Evolutionary conservation across 768 basidiomycete species (phyloP).

Genomic region (Steccherinum ochraceum): DNA sequence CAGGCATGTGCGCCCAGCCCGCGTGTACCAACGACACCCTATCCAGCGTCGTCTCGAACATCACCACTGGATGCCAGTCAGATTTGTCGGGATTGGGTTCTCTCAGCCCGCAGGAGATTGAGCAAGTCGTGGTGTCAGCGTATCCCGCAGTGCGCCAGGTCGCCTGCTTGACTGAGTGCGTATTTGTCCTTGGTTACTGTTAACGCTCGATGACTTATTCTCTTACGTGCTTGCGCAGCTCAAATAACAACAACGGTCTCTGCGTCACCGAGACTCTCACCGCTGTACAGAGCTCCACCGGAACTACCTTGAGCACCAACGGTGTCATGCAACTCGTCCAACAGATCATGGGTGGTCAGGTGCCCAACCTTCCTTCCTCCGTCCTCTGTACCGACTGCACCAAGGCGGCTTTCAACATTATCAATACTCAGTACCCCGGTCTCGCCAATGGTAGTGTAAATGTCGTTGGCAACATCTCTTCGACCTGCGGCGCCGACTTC

Average conservation of each 20-base stretch:
- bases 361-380: slow-evolving; percentile 17
- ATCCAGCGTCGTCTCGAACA: slow-evolving; percentile 42
- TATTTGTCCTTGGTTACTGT: too few relatives aligned
- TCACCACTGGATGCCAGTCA: slow-evolving; percentile 44
- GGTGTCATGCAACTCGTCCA: slow-evolving; percentile 9
- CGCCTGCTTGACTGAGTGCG: slow-evolving; percentile 62
- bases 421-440: slow-evolving; percentile 17
- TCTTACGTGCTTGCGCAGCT: slow-evolving; percentile 20
- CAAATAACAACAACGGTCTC: slow-evolving; percentile 32
- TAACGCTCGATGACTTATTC: too few relatives aligned
- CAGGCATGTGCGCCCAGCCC: slow-evolving; percentile 42
- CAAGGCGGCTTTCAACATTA: slow-evolving; percentile 24
- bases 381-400: slow-evolving; percentile 28
- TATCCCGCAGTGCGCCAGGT: slow-evolving; percentile 56
- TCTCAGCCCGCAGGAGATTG: slow-evolving; percentile 16
- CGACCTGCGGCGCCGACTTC: slow-evolving; percentile 25
- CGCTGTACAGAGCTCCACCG: slow-evolving; percentile 38
- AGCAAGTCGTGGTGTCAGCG: slow-evolving; percentile 36
- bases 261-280: slow-evolving; percentile 56
- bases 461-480: slow-evolving; percentile 8
- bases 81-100: slow-evolving; percentile 29
- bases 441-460: slow-evolving; percentile 7
- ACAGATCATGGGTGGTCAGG: slow-evolving; percentile 6
- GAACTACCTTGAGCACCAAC: slow-evolving; percentile 16
- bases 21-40: slow-evolving; percentile 59